A percentile compares a stretch with the other conserved stretches of the same genome.
These are phyloP conservation scores for Penstemon eatonii DNA, from an alignment of 257 asterid genomes.

Conservation along the genomic window DNA sequence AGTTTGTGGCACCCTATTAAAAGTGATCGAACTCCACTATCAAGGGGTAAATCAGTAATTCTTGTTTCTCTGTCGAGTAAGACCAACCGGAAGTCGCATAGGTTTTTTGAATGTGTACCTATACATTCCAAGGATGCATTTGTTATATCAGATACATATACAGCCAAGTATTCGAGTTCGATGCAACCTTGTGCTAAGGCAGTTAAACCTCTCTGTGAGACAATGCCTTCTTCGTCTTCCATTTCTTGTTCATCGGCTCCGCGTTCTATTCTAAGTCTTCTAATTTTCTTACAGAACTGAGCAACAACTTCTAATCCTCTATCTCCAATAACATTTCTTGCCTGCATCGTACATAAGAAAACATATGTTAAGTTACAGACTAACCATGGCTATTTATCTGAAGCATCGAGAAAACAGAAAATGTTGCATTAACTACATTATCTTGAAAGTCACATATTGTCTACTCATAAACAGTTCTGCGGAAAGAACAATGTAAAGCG, in stretches of 20 bases:
- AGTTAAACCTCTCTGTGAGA: conserved; percentile 61
- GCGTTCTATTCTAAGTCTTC: conserved; percentile 64
- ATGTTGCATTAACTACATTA: background rate
- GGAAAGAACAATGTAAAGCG: background rate
- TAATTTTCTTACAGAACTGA: conserved; percentile 45
- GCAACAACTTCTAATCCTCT: conserved; percentile 68
- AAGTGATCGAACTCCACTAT: conserved; percentile 60
- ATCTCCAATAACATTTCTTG: conserved; percentile 69
- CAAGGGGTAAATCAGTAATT: conserved; percentile 69
- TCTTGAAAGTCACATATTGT: background rate
- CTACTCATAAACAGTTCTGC: background rate
- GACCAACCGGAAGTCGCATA: conserved; percentile 62
- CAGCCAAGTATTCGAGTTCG: conserved; percentile 62
- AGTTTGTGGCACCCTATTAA: conserved; percentile 51
- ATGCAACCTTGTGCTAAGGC: conserved; percentile 59
- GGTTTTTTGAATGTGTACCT: conserved; percentile 45
- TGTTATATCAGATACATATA: conserved; percentile 63
- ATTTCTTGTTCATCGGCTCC: conserved; percentile 65
- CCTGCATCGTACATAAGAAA: conserved; percentile 32
- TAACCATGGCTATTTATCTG: background rate
- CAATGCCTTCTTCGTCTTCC: conserved; percentile 70
- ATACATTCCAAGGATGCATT: conserved; percentile 49
- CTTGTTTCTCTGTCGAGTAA: conserved; percentile 55
- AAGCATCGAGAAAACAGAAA: conserved; percentile 6
- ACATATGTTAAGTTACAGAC: background rate